Percentiles rank a stretch among this genome's conserved stretches.
Evolutionary conservation across 495 filamentous ascomycete genomes (phyloP).

Genomic region (Terfezia claveryi): DNA sequence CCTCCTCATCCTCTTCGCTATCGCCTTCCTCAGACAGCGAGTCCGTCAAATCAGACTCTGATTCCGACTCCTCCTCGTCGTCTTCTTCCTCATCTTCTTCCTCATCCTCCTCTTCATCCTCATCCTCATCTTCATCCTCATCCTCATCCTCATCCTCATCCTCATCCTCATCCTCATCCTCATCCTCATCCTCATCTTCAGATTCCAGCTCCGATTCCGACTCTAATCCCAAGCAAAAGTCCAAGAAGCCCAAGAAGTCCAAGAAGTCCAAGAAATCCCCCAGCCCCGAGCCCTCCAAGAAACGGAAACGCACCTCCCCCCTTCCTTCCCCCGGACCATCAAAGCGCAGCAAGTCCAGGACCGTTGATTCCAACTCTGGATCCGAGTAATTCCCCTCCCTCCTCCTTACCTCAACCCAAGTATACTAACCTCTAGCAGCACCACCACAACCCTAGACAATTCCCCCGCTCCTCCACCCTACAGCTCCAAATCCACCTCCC

Average conservation of each 20-base stretch:
- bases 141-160: not conserved
- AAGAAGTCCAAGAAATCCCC: slow-evolving; percentile 5
- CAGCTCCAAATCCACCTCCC: not conserved
- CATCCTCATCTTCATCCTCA: slow-evolving; percentile 6
- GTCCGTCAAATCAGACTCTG: too few relatives aligned
- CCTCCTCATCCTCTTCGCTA: slow-evolving; percentile 19
- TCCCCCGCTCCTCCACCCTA: not conserved
- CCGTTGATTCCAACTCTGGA: slow-evolving; percentile 22
- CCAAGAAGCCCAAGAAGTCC: slow-evolving; percentile 15
- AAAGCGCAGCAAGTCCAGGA: not conserved
- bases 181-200: slow-evolving; percentile 8
- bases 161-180: not conserved
- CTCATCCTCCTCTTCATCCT: slow-evolving; percentile 23
- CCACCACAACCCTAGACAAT: not conserved
- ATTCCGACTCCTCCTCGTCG: slow-evolving; percentile 10
- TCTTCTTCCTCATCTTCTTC: slow-evolving; percentile 24
- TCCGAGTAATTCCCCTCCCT: not conserved
- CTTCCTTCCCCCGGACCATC: not conserved
- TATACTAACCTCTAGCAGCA: not conserved
- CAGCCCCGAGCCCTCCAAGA: slow-evolving; percentile 21
- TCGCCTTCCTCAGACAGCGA: not conserved
- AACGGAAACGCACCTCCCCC: slow-evolving; percentile 17
- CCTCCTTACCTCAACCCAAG: not conserved
- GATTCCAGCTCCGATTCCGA: slow-evolving; percentile 7
- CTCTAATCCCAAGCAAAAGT: slow-evolving; percentile 5